Evolutionary conservation across 228 moss, liverwort and hornwort species (phyloP).

Genomic region (Sphagnum magellanicum): DNA sequence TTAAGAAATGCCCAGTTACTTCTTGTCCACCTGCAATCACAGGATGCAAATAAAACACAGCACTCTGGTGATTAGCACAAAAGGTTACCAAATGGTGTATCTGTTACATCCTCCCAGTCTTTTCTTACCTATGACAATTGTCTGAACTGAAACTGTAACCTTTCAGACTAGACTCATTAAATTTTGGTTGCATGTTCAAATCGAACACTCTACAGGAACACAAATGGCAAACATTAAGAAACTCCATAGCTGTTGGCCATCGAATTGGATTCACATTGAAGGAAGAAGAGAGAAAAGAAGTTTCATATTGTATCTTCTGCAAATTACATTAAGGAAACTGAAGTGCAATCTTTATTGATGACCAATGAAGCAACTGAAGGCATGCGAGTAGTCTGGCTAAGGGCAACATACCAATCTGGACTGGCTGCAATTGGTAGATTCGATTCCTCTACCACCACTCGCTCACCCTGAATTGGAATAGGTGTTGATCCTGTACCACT

Average conservation of each 20-base stretch:
- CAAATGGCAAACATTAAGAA: too few relatives aligned
- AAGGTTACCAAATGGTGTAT: too few relatives aligned
- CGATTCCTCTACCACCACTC: background rate
- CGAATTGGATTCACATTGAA: too few relatives aligned
- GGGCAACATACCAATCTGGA: background rate
- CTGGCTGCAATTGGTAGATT: background rate
- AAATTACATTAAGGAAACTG: background rate
- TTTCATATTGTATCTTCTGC: background rate
- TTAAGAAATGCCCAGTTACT: slow-evolving; percentile 13
- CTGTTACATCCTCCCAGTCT: too few relatives aligned
- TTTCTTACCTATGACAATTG: too few relatives aligned
- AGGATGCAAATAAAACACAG: background rate
- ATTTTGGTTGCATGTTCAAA: too few relatives aligned
- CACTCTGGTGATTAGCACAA: too few relatives aligned
- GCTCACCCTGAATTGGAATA: background rate
- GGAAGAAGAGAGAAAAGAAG: background rate
- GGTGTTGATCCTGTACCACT: background rate
- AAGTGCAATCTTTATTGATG: background rate
- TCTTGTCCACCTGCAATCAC: slow-evolving; percentile 9
- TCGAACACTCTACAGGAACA: too few relatives aligned
- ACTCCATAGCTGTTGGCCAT: too few relatives aligned
- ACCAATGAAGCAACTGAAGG: background rate
- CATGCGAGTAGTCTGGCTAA: background rate
- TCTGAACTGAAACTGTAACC: too few relatives aligned
- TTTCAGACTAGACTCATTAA: too few relatives aligned